These are phyloP conservation scores for Shiraia bambusicola DNA, from an alignment of 2,329 filamentous ascomycete genomes.

Conservation along the genomic window DNA sequence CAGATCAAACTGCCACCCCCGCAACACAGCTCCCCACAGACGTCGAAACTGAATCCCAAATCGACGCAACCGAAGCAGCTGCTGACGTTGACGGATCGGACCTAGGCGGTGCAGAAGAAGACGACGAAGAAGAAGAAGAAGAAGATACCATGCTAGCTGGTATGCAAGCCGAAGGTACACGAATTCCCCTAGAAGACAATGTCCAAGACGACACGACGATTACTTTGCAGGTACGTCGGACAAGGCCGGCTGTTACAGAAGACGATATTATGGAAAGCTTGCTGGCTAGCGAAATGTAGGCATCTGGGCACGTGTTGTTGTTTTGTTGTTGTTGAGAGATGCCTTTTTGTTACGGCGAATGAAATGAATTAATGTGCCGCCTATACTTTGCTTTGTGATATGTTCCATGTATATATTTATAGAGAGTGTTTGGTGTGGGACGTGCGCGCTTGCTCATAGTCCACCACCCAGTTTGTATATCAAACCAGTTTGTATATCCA, in stretches of 20 bases:
- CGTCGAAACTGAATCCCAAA: slow-evolving; percentile 15
- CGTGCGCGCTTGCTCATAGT: too few relatives aligned
- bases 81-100: slow-evolving; percentile 15
- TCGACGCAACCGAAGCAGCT: not conserved
- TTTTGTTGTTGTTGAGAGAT: not conserved
- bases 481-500: too few relatives aligned
- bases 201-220: slow-evolving; percentile 28
- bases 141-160: slow-evolving; percentile 39
- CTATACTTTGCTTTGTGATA: too few relatives aligned
- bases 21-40: slow-evolving; percentile 19
- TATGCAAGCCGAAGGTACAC: slow-evolving; percentile 39
- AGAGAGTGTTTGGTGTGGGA: too few relatives aligned
- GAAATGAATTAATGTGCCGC: too few relatives aligned
- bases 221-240: slow-evolving; percentile 10
- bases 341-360: not conserved
- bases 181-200: slow-evolving; percentile 34
- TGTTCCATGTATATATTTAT: not conserved
- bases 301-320: not conserved
- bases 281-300: slow-evolving; percentile 29
- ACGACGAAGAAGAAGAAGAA: slow-evolving; percentile 27
- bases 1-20: slow-evolving; percentile 22
- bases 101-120: slow-evolving; percentile 20
- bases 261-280: slow-evolving; percentile 40
- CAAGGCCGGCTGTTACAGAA: slow-evolving; percentile 25
- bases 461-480: too few relatives aligned